Percentiles rank a stretch among this genome's conserved stretches.
phyloP scores from a whole-genome alignment of 257 asterid genomes.

The Voacanga thouarsii region DNA sequence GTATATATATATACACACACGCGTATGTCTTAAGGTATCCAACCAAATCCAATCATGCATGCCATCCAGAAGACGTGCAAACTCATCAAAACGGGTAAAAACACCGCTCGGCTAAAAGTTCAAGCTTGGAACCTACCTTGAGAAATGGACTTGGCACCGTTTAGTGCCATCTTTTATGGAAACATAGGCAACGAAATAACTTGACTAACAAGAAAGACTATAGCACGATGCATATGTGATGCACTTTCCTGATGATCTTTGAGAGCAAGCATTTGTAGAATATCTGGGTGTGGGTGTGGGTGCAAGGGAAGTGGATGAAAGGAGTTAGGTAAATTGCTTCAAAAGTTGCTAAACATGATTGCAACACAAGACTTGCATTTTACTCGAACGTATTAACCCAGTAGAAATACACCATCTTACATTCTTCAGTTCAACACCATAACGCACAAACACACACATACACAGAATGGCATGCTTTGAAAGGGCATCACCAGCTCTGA shows the following conservation, averaged over 20 bases:
- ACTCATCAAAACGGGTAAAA: too few species aligned
- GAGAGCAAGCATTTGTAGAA: constrained; percentile 12
- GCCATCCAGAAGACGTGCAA: background rate
- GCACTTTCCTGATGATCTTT: background rate
- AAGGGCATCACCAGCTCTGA: constrained; percentile 83
- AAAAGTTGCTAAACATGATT: constrained; percentile 42
- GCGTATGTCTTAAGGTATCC: background rate
- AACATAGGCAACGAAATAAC: background rate
- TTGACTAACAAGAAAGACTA: too few species aligned
- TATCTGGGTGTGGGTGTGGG: background rate
- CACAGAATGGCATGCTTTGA: constrained; percentile 61
- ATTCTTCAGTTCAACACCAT: constrained; percentile 9
- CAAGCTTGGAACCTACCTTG: too few species aligned
- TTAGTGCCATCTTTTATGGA: background rate
- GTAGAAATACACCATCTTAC: constrained; percentile 12
- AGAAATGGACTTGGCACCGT: too few species aligned
- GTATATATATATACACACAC: too few species aligned
- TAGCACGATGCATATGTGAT: background rate
- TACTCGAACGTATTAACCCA: constrained; percentile 44
- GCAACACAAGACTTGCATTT: constrained; percentile 42
- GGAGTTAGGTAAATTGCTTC: constrained; percentile 34
- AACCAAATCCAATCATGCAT: background rate
- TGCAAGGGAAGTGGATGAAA: background rate
- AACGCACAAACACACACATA: background rate
- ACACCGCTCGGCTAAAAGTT: too few species aligned